phyloP scores from a whole-genome alignment of 306 rosid genomes.

The Ormosia emarginata region DNA sequence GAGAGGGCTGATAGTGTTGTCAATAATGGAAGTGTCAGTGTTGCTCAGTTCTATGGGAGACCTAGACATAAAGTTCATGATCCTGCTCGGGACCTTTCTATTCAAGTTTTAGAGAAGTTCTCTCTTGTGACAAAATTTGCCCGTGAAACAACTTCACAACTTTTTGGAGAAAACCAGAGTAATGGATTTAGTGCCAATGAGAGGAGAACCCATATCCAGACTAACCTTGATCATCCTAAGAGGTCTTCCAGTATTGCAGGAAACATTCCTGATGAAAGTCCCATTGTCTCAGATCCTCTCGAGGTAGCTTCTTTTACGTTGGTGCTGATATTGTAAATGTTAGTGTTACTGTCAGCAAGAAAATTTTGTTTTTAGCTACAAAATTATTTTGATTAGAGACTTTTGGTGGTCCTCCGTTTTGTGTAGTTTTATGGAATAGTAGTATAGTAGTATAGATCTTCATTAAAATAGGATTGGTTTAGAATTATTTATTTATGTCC shows the following conservation, averaged over 20 bases:
- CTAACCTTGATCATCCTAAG: slow-evolving; percentile 42
- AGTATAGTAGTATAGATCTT: neutral
- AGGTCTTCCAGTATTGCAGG: slow-evolving; percentile 43
- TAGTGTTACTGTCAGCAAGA: neutral
- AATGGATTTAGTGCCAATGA: slow-evolving; percentile 61
- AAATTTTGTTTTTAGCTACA: neutral
- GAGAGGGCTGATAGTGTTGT: slow-evolving; percentile 44
- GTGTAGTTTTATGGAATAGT: neutral
- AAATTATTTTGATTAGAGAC: slow-evolving; percentile 4
- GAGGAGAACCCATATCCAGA: slow-evolving; percentile 45
- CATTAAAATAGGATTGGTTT: neutral
- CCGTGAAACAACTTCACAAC: slow-evolving; percentile 96
- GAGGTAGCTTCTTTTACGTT: slow-evolving; percentile 52
- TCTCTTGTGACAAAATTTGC: slow-evolving; percentile 98
- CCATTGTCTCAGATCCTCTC: slow-evolving; percentile 56
- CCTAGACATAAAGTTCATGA: slow-evolving; percentile 63
- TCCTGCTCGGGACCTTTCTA: slow-evolving; percentile 91
- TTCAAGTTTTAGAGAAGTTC: slow-evolving; percentile 91
- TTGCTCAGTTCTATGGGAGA: slow-evolving; percentile 56
- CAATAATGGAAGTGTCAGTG: slow-evolving; percentile 39
- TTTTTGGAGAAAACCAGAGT: slow-evolving; percentile 70
- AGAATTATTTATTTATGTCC: neutral
- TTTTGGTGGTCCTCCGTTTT: neutral
- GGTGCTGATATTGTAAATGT: neutral
- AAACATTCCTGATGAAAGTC: slow-evolving; percentile 38